These are phyloP conservation scores for Dictyostelium firmibasis DNA, from an alignment of 78 protist species.

Conservation along the genomic window DNA sequence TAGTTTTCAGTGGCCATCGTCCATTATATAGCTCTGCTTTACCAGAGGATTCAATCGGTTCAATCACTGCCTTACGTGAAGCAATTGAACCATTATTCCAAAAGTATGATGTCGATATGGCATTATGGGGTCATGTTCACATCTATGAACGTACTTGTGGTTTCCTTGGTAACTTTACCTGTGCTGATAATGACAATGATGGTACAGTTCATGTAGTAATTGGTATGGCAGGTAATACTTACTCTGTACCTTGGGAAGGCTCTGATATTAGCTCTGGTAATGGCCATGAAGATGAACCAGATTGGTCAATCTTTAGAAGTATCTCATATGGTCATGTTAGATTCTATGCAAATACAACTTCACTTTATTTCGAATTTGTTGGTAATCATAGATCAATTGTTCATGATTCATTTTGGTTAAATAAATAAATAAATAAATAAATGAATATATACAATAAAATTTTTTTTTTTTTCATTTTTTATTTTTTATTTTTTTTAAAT, in stretches of 20 bases:
- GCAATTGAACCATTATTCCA: constrained; percentile 57
- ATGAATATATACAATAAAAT: background rate
- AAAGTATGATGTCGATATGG: constrained; percentile 65
- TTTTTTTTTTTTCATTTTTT: background rate
- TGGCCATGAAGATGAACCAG: constrained; percentile 66
- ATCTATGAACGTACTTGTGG: constrained; percentile 62
- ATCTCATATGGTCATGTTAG: constrained; percentile 66
- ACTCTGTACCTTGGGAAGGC: constrained; percentile 11
- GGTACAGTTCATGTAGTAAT: constrained; percentile 79
- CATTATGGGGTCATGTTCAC: constrained; percentile 74
- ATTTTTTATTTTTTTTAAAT: background rate
- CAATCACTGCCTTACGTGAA: background rate
- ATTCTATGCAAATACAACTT: constrained; percentile 41
- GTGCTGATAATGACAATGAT: constrained; percentile 45
- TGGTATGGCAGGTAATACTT: constrained; percentile 74
- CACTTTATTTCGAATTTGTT: constrained; percentile 68
- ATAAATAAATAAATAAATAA: background rate
- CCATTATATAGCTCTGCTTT: constrained; percentile 44
- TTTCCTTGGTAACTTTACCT: background rate
- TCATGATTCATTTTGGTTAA: constrained; percentile 64
- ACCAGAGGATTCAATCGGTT: constrained; percentile 13
- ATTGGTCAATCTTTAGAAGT: constrained; percentile 32
- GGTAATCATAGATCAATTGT: constrained; percentile 41
- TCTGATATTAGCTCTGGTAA: constrained; percentile 14
- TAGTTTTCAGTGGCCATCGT: constrained; percentile 78